Evolutionary conservation across 345 rosid species (phyloP).

Genomic region (Salix caprea): DNA sequence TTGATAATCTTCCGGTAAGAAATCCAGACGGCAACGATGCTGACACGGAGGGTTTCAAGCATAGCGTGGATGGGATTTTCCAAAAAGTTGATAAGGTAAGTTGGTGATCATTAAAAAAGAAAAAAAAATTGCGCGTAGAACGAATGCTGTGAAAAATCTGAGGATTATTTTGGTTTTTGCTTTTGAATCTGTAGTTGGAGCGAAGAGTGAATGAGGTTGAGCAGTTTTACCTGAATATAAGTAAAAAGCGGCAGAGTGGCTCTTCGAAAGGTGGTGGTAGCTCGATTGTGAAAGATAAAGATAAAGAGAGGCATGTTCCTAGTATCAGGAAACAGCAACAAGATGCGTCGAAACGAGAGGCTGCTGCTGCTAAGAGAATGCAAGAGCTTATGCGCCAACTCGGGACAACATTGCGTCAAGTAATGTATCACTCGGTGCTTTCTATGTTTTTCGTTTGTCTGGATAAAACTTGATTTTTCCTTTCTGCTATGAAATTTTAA

Average conservation of each 20-base stretch:
- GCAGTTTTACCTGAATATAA: conserved; percentile 46
- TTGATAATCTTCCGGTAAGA: neutral
- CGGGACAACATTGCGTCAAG: conserved; percentile 74
- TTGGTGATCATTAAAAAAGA: neutral
- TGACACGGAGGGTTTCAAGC: conserved; percentile 20
- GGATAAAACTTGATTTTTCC: neutral
- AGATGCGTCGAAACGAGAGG: conserved; percentile 72
- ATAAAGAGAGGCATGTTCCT: conserved; percentile 53
- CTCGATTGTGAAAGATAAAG: conserved; percentile 52
- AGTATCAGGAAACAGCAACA: conserved; percentile 69
- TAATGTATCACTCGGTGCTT: conserved; percentile 1
- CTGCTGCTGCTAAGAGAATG: conserved; percentile 92
- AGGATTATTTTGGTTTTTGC: neutral
- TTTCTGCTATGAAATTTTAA: neutral
- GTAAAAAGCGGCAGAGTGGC: conserved; percentile 39
- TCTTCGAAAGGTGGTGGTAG: conserved; percentile 44
- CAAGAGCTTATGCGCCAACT: conserved; percentile 94
- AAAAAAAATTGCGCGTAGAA: neutral
- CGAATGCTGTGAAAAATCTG: neutral
- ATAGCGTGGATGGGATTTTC: conserved; percentile 23
- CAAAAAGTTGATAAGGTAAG: conserved; percentile 21
- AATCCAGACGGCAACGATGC: neutral
- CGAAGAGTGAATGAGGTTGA: conserved; percentile 69
- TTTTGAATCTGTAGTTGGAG: conserved; percentile 50
- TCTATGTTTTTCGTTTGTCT: neutral